A percentile compares a stretch with the other conserved stretches of the same genome.
phyloP scores from a whole-genome alignment of 1,284 basidiomycete genomes.

The Amylostereum areolatum region DNA sequence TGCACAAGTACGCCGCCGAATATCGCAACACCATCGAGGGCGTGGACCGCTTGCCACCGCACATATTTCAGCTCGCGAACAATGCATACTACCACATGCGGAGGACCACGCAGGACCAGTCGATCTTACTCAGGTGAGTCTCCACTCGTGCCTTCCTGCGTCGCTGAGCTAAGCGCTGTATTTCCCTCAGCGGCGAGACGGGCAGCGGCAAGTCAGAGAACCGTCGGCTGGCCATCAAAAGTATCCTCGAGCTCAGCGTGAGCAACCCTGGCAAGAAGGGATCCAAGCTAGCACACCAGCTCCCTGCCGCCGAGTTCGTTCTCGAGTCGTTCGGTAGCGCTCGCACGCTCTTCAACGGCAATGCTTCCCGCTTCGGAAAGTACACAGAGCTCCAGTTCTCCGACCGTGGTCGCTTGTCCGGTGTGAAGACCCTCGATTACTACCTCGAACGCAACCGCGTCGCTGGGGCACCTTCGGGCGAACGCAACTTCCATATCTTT shows the following conservation, averaged over 20 bases:
- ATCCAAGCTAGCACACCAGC: conserved; percentile 76
- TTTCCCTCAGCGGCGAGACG: conserved; percentile 74
- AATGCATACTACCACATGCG: conserved; percentile 97
- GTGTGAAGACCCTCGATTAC: conserved; percentile 95
- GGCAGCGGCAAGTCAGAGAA: conserved; percentile 93
- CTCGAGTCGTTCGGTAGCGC: conserved; percentile 92
- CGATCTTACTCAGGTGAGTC: conserved; percentile 74
- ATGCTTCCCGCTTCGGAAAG: conserved; percentile 88
- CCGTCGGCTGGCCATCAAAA: conserved; percentile 84
- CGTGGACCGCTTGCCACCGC: conserved; percentile 45
- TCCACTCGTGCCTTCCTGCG: conserved; percentile 6
- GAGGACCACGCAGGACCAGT: conserved; percentile 90
- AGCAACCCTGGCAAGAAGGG: conserved; percentile 92
- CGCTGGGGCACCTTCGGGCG: conserved; percentile 73
- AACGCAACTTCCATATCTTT: conserved; percentile 96
- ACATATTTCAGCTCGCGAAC: conserved; percentile 86
- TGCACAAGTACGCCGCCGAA: conserved; percentile 80
- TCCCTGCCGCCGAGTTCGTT: conserved; percentile 93
- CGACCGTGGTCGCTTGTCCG: conserved; percentile 83
- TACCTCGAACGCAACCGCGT: conserved; percentile 90
- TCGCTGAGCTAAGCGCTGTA: too few species aligned
- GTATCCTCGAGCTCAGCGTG: conserved; percentile 83
- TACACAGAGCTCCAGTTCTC: conserved; percentile 94
- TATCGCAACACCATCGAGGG: conserved; percentile 48
- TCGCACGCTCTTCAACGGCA: conserved; percentile 85